A percentile compares a stretch with the other conserved stretches of the same genome.
These are phyloP conservation scores for Cenchrus fungigraminus DNA, from an alignment of 176 grass and related monocot genomes.

Conservation along the genomic window DNA sequence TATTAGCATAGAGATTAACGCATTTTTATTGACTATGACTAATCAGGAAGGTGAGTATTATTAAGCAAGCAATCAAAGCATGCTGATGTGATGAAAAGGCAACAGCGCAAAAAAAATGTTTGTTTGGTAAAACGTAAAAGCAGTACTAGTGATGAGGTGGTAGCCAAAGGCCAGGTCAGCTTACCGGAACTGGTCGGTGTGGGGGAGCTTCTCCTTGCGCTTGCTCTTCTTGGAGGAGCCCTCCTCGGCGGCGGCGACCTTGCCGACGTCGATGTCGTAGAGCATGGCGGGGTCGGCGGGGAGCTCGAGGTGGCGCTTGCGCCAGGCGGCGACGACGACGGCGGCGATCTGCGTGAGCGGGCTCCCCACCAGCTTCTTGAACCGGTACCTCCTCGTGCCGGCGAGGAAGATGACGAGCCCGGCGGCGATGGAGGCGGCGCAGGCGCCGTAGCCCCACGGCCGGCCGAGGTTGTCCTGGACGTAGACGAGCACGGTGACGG, in stretches of 20 bases:
- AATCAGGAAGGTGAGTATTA: neutral
- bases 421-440: slow-evolving; percentile 52
- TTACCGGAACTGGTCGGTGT: slow-evolving; percentile 87
- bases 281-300: slow-evolving; percentile 62
- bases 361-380: slow-evolving; percentile 81
- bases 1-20: neutral
- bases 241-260: slow-evolving; percentile 34
- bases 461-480: slow-evolving; percentile 85
- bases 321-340: slow-evolving; percentile 68
- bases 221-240: slow-evolving; percentile 57
- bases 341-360: slow-evolving; percentile 84
- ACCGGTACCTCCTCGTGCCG: slow-evolving; percentile 74
- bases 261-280: slow-evolving; percentile 52
- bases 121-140: neutral
- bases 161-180: neutral
- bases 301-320: slow-evolving; percentile 54
- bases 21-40: neutral
- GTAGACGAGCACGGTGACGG: slow-evolving; percentile 90
- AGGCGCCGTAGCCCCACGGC: slow-evolving; percentile 71
- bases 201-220: slow-evolving; percentile 71
- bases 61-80: neutral
- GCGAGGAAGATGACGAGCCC: slow-evolving; percentile 70
- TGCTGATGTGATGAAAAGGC: neutral
- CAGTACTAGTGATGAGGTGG: too few relatives aligned
- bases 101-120: neutral